These are phyloP conservation scores for Picea mariana DNA, from an alignment of 83 land plant species.

Conservation along the genomic window DNA sequence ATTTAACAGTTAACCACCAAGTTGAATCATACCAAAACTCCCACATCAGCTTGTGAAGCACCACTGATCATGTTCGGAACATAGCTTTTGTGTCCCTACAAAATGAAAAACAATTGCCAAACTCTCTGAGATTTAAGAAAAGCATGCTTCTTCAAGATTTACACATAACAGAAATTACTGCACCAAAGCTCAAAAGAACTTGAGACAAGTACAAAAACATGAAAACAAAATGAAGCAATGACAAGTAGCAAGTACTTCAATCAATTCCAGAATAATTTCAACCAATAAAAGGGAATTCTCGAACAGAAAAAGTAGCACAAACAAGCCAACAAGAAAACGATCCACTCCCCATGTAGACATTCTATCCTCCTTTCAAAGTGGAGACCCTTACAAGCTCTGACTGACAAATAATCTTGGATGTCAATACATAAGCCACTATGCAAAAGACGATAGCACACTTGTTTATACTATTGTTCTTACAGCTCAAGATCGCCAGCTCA, in stretches of 20 bases:
- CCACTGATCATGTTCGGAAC: conserved; percentile 99
- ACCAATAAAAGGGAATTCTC: neutral
- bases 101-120: neutral
- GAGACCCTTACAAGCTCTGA: no score
- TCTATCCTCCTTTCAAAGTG: neutral
- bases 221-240: neutral
- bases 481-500: no score
- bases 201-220: neutral
- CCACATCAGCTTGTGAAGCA: conserved; percentile 99
- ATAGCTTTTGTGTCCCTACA: conserved; percentile 98
- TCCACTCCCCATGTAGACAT: neutral
- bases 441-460: no score
- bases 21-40: conserved; percentile 73
- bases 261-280: neutral
- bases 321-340: neutral
- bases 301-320: neutral
- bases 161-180: conserved; percentile 1
- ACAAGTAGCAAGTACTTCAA: neutral
- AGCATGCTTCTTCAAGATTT: no score
- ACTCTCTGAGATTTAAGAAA: neutral
- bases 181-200: neutral
- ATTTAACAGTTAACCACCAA: conserved; percentile 11
- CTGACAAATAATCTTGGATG: no score
- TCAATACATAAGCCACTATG: no score
- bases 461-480: no score